Evolutionary conservation across 805 yeast genomes (phyloP).

Genomic region (Metschnikowia gelsemii): DNA sequence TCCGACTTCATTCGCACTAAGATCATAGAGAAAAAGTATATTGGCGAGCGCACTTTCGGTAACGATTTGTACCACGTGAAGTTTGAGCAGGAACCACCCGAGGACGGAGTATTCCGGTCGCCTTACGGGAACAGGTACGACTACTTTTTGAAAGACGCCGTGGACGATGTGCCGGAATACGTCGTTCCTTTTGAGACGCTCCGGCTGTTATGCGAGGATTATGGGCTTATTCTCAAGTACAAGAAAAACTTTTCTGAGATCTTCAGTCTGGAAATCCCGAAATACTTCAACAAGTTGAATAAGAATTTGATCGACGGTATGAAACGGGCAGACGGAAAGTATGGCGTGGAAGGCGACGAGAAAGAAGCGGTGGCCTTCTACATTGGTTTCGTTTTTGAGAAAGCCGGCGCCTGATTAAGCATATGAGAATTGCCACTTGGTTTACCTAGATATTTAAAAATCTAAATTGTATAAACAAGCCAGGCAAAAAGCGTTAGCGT

Average conservation of each 20-base stretch:
- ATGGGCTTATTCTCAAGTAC: constrained; percentile 67
- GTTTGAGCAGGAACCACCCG: constrained; percentile 78
- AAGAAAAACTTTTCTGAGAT: constrained; percentile 79
- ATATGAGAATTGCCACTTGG: neutral
- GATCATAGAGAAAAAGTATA: constrained; percentile 47
- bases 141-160: constrained; percentile 86
- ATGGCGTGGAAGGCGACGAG: constrained; percentile 87
- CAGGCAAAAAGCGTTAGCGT: constrained; percentile 17
- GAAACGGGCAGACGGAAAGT: constrained; percentile 71
- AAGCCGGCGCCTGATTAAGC: constrained; percentile 24
- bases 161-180: constrained; percentile 94
- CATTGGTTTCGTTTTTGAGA: constrained; percentile 79
- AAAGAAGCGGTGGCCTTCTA: constrained; percentile 89
- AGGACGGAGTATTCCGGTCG: constrained; percentile 65
- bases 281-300: constrained; percentile 55
- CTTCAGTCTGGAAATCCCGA: constrained; percentile 76
- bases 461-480: constrained; percentile 8
- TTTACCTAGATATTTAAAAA: neutral
- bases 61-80: constrained; percentile 79
- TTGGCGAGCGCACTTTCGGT: constrained; percentile 64
- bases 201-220: constrained; percentile 79
- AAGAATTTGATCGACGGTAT: constrained; percentile 68
- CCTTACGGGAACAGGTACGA: constrained; percentile 84
- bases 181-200: constrained; percentile 92
- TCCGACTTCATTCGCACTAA: constrained; percentile 78